Percentiles rank a stretch among this genome's conserved stretches.
Evolutionary conservation across 2,329 filamentous ascomycete species (phyloP).

Genomic region (Penicillium sp.): DNA sequence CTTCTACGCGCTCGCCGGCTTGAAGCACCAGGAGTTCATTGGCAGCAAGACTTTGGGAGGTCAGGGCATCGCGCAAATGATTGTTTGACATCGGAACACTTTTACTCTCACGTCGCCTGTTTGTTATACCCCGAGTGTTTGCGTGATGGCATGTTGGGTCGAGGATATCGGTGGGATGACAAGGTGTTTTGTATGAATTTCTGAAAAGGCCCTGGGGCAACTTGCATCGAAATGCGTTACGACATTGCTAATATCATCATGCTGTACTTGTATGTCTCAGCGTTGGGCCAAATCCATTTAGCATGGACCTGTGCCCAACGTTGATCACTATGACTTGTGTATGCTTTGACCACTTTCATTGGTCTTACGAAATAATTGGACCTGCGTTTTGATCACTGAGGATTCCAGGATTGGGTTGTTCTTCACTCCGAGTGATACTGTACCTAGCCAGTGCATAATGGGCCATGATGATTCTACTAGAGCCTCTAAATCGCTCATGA

Average conservation of each 20-base stretch:
- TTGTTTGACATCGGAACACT: conserved; percentile 55
- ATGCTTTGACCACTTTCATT: too few relatives aligned
- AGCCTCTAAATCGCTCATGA: too few relatives aligned
- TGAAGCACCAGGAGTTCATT: conserved; percentile 44
- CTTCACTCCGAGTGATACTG: too few relatives aligned
- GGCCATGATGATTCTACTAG: too few relatives aligned
- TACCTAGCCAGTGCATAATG: too few relatives aligned
- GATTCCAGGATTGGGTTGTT: too few relatives aligned
- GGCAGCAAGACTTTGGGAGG: conserved; percentile 91
- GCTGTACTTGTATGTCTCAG: conserved; percentile 22
- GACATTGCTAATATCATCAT: conserved; percentile 14
- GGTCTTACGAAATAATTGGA: too few relatives aligned
- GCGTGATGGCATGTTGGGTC: conserved; percentile 2
- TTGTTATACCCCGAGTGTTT: conserved; percentile 1
- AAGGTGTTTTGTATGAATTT: conserved; percentile 18
- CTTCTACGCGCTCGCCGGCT: conserved; percentile 60
- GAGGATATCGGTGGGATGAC: conserved; percentile 13
- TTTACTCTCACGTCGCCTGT: conserved; percentile 2
- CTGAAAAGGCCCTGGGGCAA: conserved; percentile 13
- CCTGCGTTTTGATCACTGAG: too few relatives aligned
- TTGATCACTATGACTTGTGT: too few relatives aligned
- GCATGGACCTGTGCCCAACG: conserved; percentile 1
- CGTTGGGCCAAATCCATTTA: background rate
- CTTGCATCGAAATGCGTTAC: conserved; percentile 20
- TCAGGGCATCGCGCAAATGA: conserved; percentile 93